Base-by-base conservation (phyloP, 306 rosid species). In the Urtica urens region DNA sequence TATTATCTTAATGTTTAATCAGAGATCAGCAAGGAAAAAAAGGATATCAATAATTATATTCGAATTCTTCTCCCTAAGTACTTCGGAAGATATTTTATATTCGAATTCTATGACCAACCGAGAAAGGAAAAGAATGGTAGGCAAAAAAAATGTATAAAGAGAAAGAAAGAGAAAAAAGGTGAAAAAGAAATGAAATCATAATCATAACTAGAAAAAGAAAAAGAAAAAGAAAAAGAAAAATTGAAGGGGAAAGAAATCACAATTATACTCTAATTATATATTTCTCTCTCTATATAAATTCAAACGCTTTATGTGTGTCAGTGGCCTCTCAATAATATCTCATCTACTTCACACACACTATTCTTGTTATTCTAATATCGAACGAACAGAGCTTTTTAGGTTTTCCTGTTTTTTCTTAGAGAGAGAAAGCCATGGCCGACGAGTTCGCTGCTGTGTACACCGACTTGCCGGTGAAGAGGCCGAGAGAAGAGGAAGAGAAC, bases 381-480 rank as follows among this genome's bases (percentile, higher is more conserved):
- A 4, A 28, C 33, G 33, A 28, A 28, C 9, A 3, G 7, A n/a
- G 29, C 10, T 26, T 15, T 31, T 18, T 18, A 28, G 60, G 59
- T 53, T 63, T 42, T 59, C 33, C 41, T 27, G 7, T 23, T 1
- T 37, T 20, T 18, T 49, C 31, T 17, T 16, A 23, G 13, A 27
- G 57, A 16, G 41, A 52, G 39, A 20, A 21, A 41, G 49, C 24
- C 28, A 82, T 78, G 88, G 81, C 88, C 43, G 81, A 68, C 29
- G 83, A 86, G 30, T 38, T 15, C 8, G 67, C 37, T 5, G 64
- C 46, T 40, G 74, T 31, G 33, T 29, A 60, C 22, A 33, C 39
- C 17, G 88, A 80, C 67, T 70, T 73, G 16, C 74, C 81, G 0
- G 56, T 69, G 45, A 88, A 76, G 78, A 73, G 92, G 70, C 79